Conservation (phyloP, 768 basidiomycete genomes). For the Tylopilus rubrobrunneus region DNA sequence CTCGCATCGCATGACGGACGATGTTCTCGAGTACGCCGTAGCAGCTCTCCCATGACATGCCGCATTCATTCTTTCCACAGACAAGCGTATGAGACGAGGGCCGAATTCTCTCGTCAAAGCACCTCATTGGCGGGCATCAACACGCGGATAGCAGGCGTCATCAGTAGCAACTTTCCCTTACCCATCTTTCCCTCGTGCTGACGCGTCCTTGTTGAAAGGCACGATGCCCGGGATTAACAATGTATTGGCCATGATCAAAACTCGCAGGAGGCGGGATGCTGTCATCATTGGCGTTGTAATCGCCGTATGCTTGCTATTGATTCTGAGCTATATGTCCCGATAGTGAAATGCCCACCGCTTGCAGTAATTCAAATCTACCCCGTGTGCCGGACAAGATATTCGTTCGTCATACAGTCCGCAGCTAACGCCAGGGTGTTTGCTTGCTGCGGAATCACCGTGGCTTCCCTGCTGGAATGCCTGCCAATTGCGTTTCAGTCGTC, state of each 20-base stretch:
- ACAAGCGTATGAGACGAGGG: slow-evolving; percentile 95
- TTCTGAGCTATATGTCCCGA: slow-evolving; percentile 47
- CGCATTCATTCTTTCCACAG: slow-evolving; percentile 36
- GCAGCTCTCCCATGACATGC: neutral
- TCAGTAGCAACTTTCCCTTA: slow-evolving; percentile 50
- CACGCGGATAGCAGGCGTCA: slow-evolving; percentile 75
- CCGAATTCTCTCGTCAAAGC: slow-evolving; percentile 86
- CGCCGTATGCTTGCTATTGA: slow-evolving; percentile 70
- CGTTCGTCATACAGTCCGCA: slow-evolving; percentile 10
- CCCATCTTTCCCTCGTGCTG: neutral
- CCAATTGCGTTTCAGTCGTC: slow-evolving; percentile 72
- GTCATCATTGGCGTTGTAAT: slow-evolving; percentile 87
- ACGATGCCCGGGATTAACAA: slow-evolving; percentile 95
- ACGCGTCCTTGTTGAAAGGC: slow-evolving; percentile 38
- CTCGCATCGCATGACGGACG: slow-evolving; percentile 93
- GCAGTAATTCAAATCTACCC: slow-evolving; percentile 1
- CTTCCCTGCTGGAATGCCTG: slow-evolving; percentile 48
- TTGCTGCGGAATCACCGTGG: slow-evolving; percentile 27
- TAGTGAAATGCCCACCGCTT: slow-evolving; percentile 13
- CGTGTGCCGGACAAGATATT: neutral
- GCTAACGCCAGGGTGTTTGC: neutral
- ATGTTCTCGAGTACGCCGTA: slow-evolving; percentile 70
- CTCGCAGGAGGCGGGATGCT: slow-evolving; percentile 83
- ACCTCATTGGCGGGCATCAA: slow-evolving; percentile 74
- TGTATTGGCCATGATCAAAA: slow-evolving; percentile 87